Conservation (phyloP, 257 asterid genomes). For the Plectranthus barbatus region DNA sequence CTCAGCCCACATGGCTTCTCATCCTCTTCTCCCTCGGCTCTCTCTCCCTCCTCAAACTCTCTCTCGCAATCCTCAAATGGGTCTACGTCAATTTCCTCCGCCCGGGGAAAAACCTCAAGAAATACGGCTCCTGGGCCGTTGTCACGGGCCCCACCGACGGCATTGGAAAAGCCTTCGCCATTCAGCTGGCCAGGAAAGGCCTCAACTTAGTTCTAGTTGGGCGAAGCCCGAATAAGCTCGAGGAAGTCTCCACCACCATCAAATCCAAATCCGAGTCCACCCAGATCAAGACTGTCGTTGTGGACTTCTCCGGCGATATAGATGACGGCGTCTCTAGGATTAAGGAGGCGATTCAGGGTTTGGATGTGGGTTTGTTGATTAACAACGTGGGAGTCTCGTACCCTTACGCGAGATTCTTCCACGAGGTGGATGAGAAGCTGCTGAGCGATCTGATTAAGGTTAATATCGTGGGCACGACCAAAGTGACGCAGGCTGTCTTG, state of each 20-base stretch:
- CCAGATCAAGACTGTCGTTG: conserved; percentile 74
- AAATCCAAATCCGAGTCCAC: conserved; percentile 45
- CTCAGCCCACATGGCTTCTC: conserved; percentile 74
- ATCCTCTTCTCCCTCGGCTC: conserved; percentile 42
- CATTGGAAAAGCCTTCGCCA: conserved; percentile 87
- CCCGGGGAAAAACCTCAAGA: conserved; percentile 76
- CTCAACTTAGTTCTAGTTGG: conserved; percentile 73
- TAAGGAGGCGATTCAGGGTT: conserved; percentile 51
- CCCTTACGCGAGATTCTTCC: conserved; percentile 85
- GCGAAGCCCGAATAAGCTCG: conserved; percentile 71
- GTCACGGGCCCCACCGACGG: conserved; percentile 97
- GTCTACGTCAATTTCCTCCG: conserved; percentile 69
- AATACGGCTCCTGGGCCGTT: conserved; percentile 95
- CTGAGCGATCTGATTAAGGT: conserved; percentile 74
- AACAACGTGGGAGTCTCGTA: conserved; percentile 90
- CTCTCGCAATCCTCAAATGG: conserved; percentile 45
- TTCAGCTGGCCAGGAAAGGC: conserved; percentile 70
- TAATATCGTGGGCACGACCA: conserved; percentile 82
- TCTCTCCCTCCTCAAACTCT: conserved; percentile 31
- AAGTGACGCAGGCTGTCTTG: conserved; percentile 77
- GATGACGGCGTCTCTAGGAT: conserved; percentile 68
- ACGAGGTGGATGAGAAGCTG: conserved; percentile 81
- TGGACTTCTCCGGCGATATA: conserved; percentile 82
- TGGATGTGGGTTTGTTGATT: conserved; percentile 77
- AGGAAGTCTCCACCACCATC: conserved; percentile 49